Percentiles rank a stretch among this genome's conserved stretches.
phyloP scores from a whole-genome alignment of 2,329 filamentous ascomycete species.

The Calonectria naviculata region DNA sequence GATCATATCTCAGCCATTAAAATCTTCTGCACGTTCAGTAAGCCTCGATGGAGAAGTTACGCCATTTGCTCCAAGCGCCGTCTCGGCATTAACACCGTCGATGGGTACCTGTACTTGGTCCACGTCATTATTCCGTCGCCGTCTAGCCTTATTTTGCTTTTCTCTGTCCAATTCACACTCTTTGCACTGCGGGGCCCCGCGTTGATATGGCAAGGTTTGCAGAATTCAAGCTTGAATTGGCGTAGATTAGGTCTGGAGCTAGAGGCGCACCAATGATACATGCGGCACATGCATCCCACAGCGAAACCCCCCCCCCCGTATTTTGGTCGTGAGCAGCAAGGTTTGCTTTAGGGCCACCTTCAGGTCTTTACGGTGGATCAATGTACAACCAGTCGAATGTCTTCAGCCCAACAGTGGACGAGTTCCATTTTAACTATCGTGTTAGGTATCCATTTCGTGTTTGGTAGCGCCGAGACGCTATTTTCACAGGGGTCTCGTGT shows the following conservation, averaged over 20 bases:
- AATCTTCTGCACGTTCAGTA: no score
- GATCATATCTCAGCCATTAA: no score
- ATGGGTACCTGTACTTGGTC: no score
- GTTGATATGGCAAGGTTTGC: neutral
- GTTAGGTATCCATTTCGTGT: neutral
- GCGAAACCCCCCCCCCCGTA: neutral
- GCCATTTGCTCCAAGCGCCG: no score
- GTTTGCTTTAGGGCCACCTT: neutral
- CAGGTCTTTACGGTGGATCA: neutral
- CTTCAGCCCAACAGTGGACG: neutral
- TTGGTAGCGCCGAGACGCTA: neutral
- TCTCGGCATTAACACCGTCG: no score
- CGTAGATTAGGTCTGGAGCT: neutral
- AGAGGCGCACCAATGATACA: neutral
- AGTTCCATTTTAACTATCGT: neutral
- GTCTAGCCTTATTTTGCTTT: neutral
- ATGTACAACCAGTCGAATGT: neutral
- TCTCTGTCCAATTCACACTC: no score
- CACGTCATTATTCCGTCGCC: no score
- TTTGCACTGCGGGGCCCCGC: neutral
- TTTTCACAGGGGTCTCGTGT: neutral
- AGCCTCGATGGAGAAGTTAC: no score
- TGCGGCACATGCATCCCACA: neutral
- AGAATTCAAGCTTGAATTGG: neutral
- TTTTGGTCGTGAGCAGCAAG: neutral